Evolutionary conservation across 2,329 filamentous ascomycete species (phyloP).

Genomic region (Aspergillus sp.): DNA sequence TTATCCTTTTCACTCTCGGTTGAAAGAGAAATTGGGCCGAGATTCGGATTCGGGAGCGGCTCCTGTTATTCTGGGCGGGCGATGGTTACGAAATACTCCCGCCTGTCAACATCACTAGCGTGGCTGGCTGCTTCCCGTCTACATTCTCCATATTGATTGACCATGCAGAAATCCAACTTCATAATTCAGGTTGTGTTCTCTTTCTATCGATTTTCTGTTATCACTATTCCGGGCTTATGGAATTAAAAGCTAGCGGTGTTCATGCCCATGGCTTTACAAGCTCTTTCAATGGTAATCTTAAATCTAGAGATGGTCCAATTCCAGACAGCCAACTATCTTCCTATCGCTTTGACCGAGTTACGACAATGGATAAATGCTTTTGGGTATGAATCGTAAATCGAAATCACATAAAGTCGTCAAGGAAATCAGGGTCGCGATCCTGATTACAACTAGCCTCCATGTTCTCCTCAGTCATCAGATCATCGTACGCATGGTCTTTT

Average conservation of each 20-base stretch:
- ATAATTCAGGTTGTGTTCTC: too few relatives aligned
- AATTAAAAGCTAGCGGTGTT: too few relatives aligned
- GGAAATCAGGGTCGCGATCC: slow-evolving; percentile 63
- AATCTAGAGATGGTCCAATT: too few relatives aligned
- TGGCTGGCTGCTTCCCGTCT: slow-evolving; percentile 12
- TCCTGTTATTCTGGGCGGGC: slow-evolving; percentile 1
- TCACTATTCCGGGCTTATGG: too few relatives aligned
- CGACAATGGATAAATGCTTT: neutral
- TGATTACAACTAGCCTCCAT: slow-evolving; percentile 76
- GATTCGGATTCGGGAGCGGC: neutral
- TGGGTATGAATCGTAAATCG: slow-evolving; percentile 8
- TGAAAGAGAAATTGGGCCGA: neutral
- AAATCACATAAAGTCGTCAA: slow-evolving; percentile 87
- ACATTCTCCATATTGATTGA: slow-evolving; percentile 5
- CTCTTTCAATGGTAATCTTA: too few relatives aligned
- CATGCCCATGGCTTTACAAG: too few relatives aligned
- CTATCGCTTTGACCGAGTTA: neutral
- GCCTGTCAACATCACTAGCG: slow-evolving; percentile 34
- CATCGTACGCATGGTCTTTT: slow-evolving; percentile 97
- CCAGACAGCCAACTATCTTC: too few relatives aligned
- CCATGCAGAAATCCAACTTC: too few relatives aligned
- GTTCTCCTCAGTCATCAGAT: slow-evolving; percentile 77
- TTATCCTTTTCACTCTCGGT: neutral
- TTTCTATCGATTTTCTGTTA: too few relatives aligned
- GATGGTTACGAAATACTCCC: slow-evolving; percentile 9